Evolutionary conservation across 768 basidiomycete genomes (phyloP), one percentile per base, ranked within the genome.

Genomic region (Daedaleopsis nitida): DNA sequence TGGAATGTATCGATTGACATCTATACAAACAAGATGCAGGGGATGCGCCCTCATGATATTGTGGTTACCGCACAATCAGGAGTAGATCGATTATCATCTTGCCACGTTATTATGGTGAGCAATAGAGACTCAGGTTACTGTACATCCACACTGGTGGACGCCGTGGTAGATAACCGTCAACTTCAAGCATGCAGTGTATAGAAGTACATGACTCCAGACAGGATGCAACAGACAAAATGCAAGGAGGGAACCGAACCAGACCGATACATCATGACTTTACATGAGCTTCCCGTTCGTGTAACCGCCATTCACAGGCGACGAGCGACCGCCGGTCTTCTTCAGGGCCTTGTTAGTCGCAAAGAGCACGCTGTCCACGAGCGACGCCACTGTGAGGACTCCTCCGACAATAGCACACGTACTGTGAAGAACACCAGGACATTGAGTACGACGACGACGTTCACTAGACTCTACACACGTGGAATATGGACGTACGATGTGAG

Each of bases 381-480:
- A 89, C 17, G 95, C 96, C 19, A 99, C 89, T 5, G 97, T 99
- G 62, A 99, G 77, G 4, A 98, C 96, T 67, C 97, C 97, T 66
- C 97, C 97, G 32, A 99, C 89, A 69, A 99, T 98, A 2, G 97
- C 97, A 72, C 95, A 97, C 24, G 95, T 96, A 64, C 95, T 97
- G 68, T 38, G 16, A n/a, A 32, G 27, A 32, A 32, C 27, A 4
- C 16, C 13, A 38, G 11, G 39, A 39, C 12, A 39, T 55, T 17
- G 24, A 38, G 55, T 16, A 55, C 42, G 23, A 52, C 32, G 47
- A 32, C n/a, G n/a, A n/a, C n/a, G 60, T 57, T 37, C 58, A 10
- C 23, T 27, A 4, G 39, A 37, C 24, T 21, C 34, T 39, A 8
- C 19, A 16, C 21, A 17, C 38, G 34, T 35, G 44, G 44, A 12